Evolutionary conservation across 805 yeast species (phyloP).

Genomic region (Wickerhamomyces subpelliculosus): DNA sequence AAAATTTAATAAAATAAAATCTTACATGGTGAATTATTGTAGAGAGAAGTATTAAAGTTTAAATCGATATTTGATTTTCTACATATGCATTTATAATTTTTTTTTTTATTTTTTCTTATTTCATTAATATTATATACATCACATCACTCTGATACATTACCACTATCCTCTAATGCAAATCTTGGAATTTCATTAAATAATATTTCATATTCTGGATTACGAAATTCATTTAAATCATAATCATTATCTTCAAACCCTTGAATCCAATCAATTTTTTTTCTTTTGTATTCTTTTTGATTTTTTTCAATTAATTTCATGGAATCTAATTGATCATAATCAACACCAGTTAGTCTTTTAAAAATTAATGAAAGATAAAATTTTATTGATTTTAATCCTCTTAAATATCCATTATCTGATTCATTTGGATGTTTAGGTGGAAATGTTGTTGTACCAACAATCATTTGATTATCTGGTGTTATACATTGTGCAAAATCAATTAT

Average conservation of each 20-base stretch:
- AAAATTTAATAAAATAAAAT: too few relatives aligned
- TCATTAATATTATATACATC: too few relatives aligned
- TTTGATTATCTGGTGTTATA: conserved; percentile 55
- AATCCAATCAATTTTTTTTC: conserved; percentile 28
- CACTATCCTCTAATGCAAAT: conserved; percentile 20
- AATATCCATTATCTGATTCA: conserved; percentile 73
- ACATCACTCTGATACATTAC: conserved; percentile 20
- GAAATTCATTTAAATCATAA: conserved; percentile 20
- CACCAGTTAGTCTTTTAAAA: conserved; percentile 48
- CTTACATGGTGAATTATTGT: too few relatives aligned
- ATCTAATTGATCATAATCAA: conserved; percentile 24
- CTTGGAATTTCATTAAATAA: conserved; percentile 17
- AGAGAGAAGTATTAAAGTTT: too few relatives aligned
- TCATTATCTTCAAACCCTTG: conserved; percentile 29
- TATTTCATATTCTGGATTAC: conserved; percentile 17
- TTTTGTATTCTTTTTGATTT: conserved; percentile 15
- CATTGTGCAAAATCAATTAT: conserved; percentile 96
- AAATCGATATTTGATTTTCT: too few relatives aligned
- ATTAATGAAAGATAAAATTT: conserved; percentile 57
- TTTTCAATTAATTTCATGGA: conserved; percentile 12
- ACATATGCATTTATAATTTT: too few relatives aligned
- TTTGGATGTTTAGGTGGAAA: conserved; percentile 69
- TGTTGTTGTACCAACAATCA: conserved; percentile 32
- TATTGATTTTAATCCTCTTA: conserved; percentile 74
- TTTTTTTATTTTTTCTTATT: too few relatives aligned